Percentiles rank a stretch among this genome's conserved stretches.
Evolutionary conservation across 2,329 filamentous ascomycete genomes (phyloP).

Genomic region (Exserohilum turcica): DNA sequence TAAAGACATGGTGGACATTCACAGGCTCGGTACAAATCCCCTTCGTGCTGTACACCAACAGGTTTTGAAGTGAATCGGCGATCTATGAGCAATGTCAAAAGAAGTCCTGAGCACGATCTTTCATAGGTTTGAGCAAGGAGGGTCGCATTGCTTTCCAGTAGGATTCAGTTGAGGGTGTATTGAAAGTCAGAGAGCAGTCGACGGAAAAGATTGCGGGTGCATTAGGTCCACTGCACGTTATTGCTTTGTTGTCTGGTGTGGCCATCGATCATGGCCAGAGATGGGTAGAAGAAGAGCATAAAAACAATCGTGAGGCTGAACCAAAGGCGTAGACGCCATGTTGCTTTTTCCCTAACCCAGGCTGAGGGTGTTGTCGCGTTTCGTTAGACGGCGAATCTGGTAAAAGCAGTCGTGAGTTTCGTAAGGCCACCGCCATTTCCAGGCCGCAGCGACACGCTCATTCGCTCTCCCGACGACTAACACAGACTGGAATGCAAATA

Average conservation of each 20-base stretch:
- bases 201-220: neutral
- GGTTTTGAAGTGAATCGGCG: neutral
- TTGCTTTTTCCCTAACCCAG: neutral
- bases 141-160: neutral
- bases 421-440: neutral
- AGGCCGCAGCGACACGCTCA: neutral
- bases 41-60: neutral
- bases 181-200: neutral
- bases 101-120: neutral
- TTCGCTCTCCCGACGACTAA: neutral
- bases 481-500: neutral
- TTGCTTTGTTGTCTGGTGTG: constrained; percentile 12
- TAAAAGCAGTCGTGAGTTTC: neutral
- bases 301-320: constrained; percentile 1
- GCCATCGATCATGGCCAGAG: neutral
- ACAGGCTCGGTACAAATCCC: neutral
- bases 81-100: neutral
- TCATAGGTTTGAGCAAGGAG: neutral
- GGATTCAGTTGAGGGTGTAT: neutral
- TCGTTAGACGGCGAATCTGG: neutral
- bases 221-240: neutral
- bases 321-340: neutral
- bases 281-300: neutral
- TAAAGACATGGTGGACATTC: neutral
- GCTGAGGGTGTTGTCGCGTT: constrained; percentile 1